A percentile compares a stretch with the other conserved stretches of the same genome.
Conservation (phyloP, 805 yeast species). For the Debaryomyces tyrocola region DNA sequence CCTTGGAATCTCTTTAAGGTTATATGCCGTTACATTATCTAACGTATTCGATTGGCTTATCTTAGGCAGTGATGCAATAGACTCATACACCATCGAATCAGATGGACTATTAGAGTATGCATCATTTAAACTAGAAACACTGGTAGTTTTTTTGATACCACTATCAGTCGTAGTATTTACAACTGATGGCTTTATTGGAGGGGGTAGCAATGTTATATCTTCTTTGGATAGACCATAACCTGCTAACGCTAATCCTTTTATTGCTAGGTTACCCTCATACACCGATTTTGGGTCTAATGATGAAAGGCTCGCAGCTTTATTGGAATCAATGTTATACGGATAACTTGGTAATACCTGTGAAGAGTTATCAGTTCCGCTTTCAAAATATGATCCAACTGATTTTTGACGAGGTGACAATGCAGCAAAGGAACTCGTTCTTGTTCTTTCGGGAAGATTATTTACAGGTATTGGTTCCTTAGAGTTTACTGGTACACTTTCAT, state of each 20-base stretch:
- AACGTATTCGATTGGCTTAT: not conserved
- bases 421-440: not conserved
- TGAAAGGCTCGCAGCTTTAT: slow-evolving; percentile 9
- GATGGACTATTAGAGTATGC: not conserved
- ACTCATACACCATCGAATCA: not conserved
- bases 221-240: slow-evolving; percentile 30
- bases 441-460: slow-evolving; percentile 22
- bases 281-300: slow-evolving; percentile 14
- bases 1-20: not conserved
- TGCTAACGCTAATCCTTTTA: slow-evolving; percentile 26
- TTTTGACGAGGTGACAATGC: not conserved
- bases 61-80: not conserved
- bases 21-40: not conserved
- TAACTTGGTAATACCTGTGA: not conserved
- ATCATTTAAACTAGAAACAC: not conserved
- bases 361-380: not conserved
- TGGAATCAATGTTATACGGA: not conserved
- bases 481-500: slow-evolving; percentile 24
- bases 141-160: not conserved
- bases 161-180: not conserved
- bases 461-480: slow-evolving; percentile 32
- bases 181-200: slow-evolving; percentile 5
- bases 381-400: not conserved
- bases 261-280: slow-evolving; percentile 8
- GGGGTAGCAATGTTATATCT: slow-evolving; percentile 26